Conservation (phyloP, 2,329 filamentous ascomycete species). For the Aspergillus amoenus region DNA sequence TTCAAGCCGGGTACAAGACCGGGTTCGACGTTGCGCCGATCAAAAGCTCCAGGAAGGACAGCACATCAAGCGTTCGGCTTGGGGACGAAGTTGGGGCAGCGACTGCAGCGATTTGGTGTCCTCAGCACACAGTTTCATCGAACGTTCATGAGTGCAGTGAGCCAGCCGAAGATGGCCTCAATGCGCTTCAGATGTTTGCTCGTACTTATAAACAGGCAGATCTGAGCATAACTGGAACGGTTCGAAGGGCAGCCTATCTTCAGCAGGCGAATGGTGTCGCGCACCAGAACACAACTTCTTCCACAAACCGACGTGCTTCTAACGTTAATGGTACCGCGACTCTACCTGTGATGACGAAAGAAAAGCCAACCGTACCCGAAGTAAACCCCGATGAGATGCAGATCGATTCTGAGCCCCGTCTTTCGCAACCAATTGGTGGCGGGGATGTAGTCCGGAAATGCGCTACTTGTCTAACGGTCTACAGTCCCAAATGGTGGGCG, state of each 20-base stretch:
- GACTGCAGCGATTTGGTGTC: conserved; percentile 87
- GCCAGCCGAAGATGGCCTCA: conserved; percentile 67
- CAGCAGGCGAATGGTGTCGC: conserved; percentile 40
- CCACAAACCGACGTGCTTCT: conserved; percentile 57
- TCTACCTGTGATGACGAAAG: conserved; percentile 21
- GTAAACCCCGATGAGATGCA: conserved; percentile 30
- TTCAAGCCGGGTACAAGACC: conserved; percentile 75
- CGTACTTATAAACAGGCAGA: conserved; percentile 95
- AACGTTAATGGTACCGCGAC: conserved; percentile 45
- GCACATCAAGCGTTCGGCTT: conserved; percentile 74
- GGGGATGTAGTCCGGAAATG: conserved; percentile 34
- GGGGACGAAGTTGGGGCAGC: conserved; percentile 79
- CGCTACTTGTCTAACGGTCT: conserved; percentile 39
- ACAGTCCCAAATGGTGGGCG: conserved; percentile 62
- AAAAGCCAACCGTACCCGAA: conserved; percentile 26
- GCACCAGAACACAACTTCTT: conserved; percentile 25
- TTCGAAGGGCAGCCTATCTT: conserved; percentile 80
- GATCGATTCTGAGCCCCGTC: conserved; percentile 29
- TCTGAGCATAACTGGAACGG: conserved; percentile 82
- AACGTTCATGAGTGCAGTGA: conserved; percentile 79
- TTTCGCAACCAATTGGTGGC: conserved; percentile 19
- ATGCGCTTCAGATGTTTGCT: conserved; percentile 81
- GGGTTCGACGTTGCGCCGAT: conserved; percentile 90
- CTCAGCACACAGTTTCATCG: conserved; percentile 76
- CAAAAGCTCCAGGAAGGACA: conserved; percentile 82